Base-by-base conservation (phyloP, 2,329 filamentous ascomycete species). In the Elsinoe fawcettii region DNA sequence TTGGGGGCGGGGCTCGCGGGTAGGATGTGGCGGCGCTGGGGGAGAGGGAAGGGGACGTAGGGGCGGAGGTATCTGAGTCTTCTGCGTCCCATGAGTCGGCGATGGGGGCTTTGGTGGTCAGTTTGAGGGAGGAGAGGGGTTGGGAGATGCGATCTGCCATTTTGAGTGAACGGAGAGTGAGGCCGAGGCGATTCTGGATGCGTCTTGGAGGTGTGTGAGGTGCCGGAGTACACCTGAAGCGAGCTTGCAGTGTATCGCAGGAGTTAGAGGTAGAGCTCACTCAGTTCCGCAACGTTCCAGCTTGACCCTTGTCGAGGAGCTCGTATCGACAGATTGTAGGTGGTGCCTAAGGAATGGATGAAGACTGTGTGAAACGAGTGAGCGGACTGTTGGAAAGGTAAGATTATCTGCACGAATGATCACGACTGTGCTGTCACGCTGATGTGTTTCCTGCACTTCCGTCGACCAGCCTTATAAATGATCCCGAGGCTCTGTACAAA, bases 11-110 rank as follows among this genome's bases (percentile, higher is more conserved):
- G n/a, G 83, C 80, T 9, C 69, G 70, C 43, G 75, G 71, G 61
- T 63, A 65, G 59, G 64, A 57, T 37, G 22, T 39, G 16, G 57
- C 23, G 27, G 30, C 20, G 14, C 51, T 20, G 6, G 58, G 58
- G 18, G 32, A 44, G 46, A 30, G 39, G 12, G 58, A 32, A n/a
- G 49, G 32, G n/a, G 49, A 37, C 16, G 49, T 39, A 20, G 32
- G 69, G 56, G 61, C 60, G 54, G 59, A 59, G 46, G 67, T 65
- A 58, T 76, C 75, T 11, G 76, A 71, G 30, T 79, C 77, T 57
- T 87, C 87, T 65, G 93, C 86, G 36, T 90, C 87, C 87, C 87
- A 91, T 43, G 85, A 88, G 62, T 90, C 87, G 55, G 79, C 81
- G 18, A 86, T 74, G 16, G 71, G 59, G 16, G 63, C 57, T 57